Evolutionary conservation across 2,329 filamentous ascomycete species (phyloP), one percentile per base, ranked within the genome.

Genomic region (Colletotrichum sp.): DNA sequence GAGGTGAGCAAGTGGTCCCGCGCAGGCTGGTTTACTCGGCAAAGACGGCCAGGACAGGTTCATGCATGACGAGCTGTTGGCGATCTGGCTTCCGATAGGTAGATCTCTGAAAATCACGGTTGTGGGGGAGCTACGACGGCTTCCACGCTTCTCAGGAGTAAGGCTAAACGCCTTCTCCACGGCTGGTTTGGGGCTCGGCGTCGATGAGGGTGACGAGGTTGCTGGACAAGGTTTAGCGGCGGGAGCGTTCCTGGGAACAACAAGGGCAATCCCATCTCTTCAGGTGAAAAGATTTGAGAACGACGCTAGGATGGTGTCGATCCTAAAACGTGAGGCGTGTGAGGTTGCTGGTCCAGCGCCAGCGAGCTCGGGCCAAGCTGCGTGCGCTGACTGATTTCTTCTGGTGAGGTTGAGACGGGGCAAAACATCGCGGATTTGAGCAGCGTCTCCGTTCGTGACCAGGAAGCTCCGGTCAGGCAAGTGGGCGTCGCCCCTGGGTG

Each of bases 271-370:
- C 74, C 65, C 57, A 32, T 66, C 13, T 59, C 32, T 9, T 2
- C 3, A 18, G 39, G 18, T 24, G 49, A 69, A 69, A 52, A 69
- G 34, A 69, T 74, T 76, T 69, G 57, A 60, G 74, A 76, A 73
- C 49, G 36, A 32, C 57, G 44, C 74, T n/a, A 66, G 74, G 74
- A 76, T 76, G 64, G 49, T 39, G 70, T 66, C 39, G 74, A 76
- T 76, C 74, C 49, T 76, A 60, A 76, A 76, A 76, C 70, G 44
- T 28, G 71, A 76, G 74, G 65, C 30, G 74, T 74, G 70, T 74
- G 74, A 76, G 74, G 44, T 65, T 65, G 70, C 44, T 62, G 59
- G 70, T 18, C 59, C n/a, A 55, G 49, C 44, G 39, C 34, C 32
- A 65, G 30, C 34, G 59, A 76, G 70, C 74, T 74, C 36, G 70